Evolutionary conservation across 768 basidiomycete species (phyloP), one percentile per base, ranked within the genome.

Genomic region (Agrocybe pediades): DNA sequence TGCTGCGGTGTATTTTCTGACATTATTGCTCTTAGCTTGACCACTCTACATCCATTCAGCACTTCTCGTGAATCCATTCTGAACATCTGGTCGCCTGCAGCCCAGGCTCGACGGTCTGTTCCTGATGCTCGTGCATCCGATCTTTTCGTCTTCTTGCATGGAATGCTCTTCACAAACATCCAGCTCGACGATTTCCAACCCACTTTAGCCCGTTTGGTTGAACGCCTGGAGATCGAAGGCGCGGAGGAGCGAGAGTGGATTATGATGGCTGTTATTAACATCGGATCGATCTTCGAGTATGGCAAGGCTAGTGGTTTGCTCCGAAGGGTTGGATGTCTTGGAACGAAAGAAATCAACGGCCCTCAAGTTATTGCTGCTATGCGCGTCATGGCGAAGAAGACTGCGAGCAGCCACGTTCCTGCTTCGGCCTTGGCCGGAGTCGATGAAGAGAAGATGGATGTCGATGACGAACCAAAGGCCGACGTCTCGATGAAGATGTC

Each of bases 141-240:
- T 21, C 79, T 97, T 0, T 99, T 98, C 59, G 84, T 98, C 26
- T 83, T 93, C 9, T 76, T 99, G 0, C 97, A 98, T 54, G 95
- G 97, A 23, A 95, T 98, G 94, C 79, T 99, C 1, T 98, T 98
- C 73, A 98, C 97, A 13, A 88, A 90, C 58, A 93, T 97, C 58
- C 83, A 95, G 58, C 84, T 99, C 23, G 97, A 99, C 68, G 90
- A 95, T 66, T 98, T 98, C 65, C 72, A 82, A 40, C 78, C 86
- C 11, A 87, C 87, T 0, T 81, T 95, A 21, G 88, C 87, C 1
- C 87, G 93, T 17, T 90, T 95, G 66, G 79, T 94, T 30, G 95
- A 96, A 68, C 87, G 91, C 36, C 80, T 96, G 2, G 80, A 86
- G 48, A 87, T 95, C 53, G 92, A 95, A 56, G 85, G 83, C 9